Evolutionary conservation across 768 basidiomycete species (phyloP).

Genomic region (Trametopsis cervina): DNA sequence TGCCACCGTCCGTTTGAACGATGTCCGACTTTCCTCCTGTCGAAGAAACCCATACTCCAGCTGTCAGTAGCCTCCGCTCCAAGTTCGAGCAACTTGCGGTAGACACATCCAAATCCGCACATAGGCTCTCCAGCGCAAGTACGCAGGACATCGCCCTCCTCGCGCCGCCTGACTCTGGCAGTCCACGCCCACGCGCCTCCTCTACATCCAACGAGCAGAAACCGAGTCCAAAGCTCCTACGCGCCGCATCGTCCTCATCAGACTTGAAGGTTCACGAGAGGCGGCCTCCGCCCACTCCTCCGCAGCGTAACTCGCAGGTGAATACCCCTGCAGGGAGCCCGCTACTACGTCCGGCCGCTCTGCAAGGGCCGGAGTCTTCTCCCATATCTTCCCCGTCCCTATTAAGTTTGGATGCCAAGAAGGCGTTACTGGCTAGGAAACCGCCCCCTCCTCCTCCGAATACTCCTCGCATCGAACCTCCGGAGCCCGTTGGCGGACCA

Average conservation of each 20-base stretch:
- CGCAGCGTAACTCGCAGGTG: conserved; percentile 34
- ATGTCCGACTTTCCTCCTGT: too few relatives aligned
- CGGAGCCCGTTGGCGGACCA: conserved; percentile 1
- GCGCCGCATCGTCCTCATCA: conserved; percentile 45
- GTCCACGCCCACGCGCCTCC: conserved; percentile 34
- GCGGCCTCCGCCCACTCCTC: conserved; percentile 53
- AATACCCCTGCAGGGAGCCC: conserved; percentile 36
- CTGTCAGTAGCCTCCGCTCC: conserved; percentile 64
- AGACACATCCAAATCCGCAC: conserved; percentile 23
- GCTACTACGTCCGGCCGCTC: conserved; percentile 43
- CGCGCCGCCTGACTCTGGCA: conserved; percentile 26
- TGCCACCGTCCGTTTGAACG: too few relatives aligned
- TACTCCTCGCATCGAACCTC: background rate
- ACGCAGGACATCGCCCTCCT: conserved; percentile 12
- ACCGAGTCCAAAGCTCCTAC: conserved; percentile 28
- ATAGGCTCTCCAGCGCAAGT: conserved; percentile 10
- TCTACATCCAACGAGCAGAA: conserved; percentile 20
- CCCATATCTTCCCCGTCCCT: background rate
- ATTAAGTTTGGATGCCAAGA: background rate
- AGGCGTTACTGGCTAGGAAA: conserved; percentile 7
- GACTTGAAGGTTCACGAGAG: conserved; percentile 37
- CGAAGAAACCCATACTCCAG: conserved; percentile 49
- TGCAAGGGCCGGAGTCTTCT: conserved; percentile 1
- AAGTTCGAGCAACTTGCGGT: conserved; percentile 64
- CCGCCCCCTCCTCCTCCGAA: conserved; percentile 11